Percentiles rank a stretch among this genome's conserved stretches.
Evolutionary conservation across 306 rosid species (phyloP).

Genomic region (Casuarina glauca): DNA sequence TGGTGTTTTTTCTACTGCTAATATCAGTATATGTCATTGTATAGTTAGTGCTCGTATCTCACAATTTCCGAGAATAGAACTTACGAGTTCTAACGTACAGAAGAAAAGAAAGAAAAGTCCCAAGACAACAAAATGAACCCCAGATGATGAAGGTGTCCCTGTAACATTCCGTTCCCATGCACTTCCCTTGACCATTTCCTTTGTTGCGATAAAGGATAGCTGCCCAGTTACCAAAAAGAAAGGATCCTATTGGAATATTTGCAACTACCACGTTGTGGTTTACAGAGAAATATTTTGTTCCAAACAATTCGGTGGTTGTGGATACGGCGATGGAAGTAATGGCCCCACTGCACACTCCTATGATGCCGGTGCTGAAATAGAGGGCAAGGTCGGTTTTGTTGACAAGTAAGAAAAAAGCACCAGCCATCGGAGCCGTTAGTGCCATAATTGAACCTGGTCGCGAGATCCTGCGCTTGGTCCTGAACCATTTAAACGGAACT

Average conservation of each 20-base stretch:
- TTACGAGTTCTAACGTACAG: conserved; percentile 57
- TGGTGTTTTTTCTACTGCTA: too few species aligned
- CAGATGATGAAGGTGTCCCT: conserved; percentile 56
- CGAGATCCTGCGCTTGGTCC: conserved; percentile 53
- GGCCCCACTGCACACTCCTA: conserved; percentile 80
- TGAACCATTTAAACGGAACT: conserved; percentile 27
- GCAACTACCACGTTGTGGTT: conserved; percentile 84
- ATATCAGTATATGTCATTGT: too few species aligned
- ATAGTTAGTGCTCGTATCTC: not conserved
- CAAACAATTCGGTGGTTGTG: conserved; percentile 73
- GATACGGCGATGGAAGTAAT: conserved; percentile 72
- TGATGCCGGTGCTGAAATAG: conserved; percentile 54
- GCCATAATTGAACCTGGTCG: conserved; percentile 49
- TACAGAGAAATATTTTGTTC: conserved; percentile 61
- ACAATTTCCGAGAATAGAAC: conserved; percentile 43
- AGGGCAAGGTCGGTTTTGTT: conserved; percentile 42
- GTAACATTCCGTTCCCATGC: conserved; percentile 76
- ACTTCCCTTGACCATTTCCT: conserved; percentile 45
- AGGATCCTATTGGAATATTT: conserved; percentile 79
- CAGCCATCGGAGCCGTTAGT: conserved; percentile 52
- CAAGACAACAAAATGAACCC: conserved; percentile 63
- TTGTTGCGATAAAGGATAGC: conserved; percentile 50
- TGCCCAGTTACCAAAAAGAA: conserved; percentile 57
- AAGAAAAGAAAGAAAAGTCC: conserved; percentile 53
- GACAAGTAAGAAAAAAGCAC: conserved; percentile 63